These are phyloP conservation scores for Reticulascus tulasneorum DNA, from an alignment of 2,329 filamentous ascomycete species.

Conservation along the genomic window DNA sequence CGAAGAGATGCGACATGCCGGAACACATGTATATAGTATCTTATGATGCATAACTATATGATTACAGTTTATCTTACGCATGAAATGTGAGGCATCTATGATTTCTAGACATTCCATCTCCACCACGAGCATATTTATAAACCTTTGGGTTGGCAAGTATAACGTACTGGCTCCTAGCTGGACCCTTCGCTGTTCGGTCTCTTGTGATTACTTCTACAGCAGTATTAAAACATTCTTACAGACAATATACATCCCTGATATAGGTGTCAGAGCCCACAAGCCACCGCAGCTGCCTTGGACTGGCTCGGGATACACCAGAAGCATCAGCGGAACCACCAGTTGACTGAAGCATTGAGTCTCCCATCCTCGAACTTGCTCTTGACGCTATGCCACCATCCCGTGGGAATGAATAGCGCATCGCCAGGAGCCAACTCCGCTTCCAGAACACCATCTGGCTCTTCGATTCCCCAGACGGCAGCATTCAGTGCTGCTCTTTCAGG, in stretches of 20 bases:
- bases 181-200: no score
- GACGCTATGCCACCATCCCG: slow-evolving; percentile 45
- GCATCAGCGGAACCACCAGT: slow-evolving; percentile 42
- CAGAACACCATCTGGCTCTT: slow-evolving; percentile 27
- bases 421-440: slow-evolving; percentile 59
- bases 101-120: no score
- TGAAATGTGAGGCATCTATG: no score
- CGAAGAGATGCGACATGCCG: not conserved
- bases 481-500: slow-evolving; percentile 64
- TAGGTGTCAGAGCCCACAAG: not conserved
- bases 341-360: slow-evolving; percentile 36
- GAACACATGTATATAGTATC: no score
- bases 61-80: no score
- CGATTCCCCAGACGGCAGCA: slow-evolving; percentile 62
- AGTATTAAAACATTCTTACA: not conserved
- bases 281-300: not conserved
- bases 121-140: no score
- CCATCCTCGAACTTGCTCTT: slow-evolving; percentile 31
- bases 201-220: no score
- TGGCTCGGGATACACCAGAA: not conserved
- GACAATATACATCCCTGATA: not conserved
- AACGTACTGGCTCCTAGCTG: no score
- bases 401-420: slow-evolving; percentile 74
- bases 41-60: no score
- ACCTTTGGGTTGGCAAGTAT: no score